Percentiles rank a stretch among this genome's conserved stretches.
Conservation (phyloP, 1,284 basidiomycete genomes). For the Mycena sp. region DNA sequence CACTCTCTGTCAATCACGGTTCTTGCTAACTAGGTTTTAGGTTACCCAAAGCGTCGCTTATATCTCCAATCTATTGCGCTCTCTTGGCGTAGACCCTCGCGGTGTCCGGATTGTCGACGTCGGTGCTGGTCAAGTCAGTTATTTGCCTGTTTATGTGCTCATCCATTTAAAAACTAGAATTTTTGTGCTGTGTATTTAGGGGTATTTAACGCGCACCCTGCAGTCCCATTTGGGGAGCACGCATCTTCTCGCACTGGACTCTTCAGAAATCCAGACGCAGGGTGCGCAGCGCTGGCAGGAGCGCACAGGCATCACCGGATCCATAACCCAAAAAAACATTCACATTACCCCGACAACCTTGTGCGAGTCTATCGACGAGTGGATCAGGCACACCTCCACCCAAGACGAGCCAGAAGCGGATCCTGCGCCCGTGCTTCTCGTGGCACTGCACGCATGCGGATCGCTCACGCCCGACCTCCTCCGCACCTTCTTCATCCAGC, state of each 20-base stretch:
- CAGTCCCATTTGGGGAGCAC: conserved; percentile 44
- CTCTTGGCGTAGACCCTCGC: conserved; percentile 36
- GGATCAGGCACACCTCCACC: conserved; percentile 45
- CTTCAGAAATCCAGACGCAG: conserved; percentile 46
- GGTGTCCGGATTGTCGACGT: conserved; percentile 52
- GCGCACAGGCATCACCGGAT: conserved; percentile 39
- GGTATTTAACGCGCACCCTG: conserved; percentile 52
- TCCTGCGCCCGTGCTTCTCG: conserved; percentile 62
- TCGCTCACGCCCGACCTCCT: conserved; percentile 56
- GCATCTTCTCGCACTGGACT: conserved; percentile 52
- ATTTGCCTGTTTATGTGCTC: background rate
- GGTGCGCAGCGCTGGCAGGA: conserved; percentile 33
- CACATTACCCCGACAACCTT: conserved; percentile 59
- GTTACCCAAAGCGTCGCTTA: conserved; percentile 41
- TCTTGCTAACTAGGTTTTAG: conserved; percentile 18
- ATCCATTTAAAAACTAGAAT: background rate
- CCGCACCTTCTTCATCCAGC: conserved; percentile 46
- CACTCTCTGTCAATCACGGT: conserved; percentile 17
- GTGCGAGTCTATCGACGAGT: conserved; percentile 53
- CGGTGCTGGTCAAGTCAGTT: conserved; percentile 52
- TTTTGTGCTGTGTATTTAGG: conserved; percentile 16
- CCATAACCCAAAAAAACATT: conserved; percentile 62
- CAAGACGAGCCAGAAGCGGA: conserved; percentile 25
- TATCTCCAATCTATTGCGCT: conserved; percentile 44
- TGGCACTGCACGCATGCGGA: conserved; percentile 69